Conservation (phyloP, 1,284 basidiomycete species). For the Malassezia furfur region DNA sequence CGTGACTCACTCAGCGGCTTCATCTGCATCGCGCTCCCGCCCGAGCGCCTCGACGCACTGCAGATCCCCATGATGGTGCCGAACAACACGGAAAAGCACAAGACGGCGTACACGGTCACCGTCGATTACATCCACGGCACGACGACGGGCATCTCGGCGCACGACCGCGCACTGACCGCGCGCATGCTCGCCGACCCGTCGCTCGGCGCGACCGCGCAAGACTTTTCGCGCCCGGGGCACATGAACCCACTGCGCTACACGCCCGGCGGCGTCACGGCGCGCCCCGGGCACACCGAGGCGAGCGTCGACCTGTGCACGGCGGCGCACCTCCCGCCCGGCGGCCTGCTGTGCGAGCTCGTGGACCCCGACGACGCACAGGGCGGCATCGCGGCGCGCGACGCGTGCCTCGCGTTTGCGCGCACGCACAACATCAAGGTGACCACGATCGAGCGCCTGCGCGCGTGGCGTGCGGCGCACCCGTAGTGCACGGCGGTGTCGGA, state of each 20-base stretch:
- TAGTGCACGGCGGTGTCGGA: not conserved
- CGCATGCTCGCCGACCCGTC: conserved; percentile 60
- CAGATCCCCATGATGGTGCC: conserved; percentile 87
- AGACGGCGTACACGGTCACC: conserved; percentile 94
- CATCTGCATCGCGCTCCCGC: conserved; percentile 79
- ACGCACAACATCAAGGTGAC: conserved; percentile 85
- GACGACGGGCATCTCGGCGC: conserved; percentile 91
- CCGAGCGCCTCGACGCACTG: conserved; percentile 66
- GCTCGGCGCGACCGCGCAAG: conserved; percentile 48
- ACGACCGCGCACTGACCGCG: conserved; percentile 80
- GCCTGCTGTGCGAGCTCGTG: conserved; percentile 87
- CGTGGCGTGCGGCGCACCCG: not conserved
- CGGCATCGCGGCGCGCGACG: conserved; percentile 89
- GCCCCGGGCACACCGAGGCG: conserved; percentile 88
- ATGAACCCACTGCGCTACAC: conserved; percentile 84
- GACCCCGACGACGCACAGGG: conserved; percentile 77
- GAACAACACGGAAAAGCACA: conserved; percentile 78
- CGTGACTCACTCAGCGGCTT: conserved; percentile 58
- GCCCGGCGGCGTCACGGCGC: conserved; percentile 69
- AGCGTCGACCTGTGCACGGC: conserved; percentile 77
- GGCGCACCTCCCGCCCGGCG: conserved; percentile 66
- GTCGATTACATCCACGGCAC: conserved; percentile 86
- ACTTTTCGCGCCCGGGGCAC: conserved; percentile 89
- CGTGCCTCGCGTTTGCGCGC: conserved; percentile 84
- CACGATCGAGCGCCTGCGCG: conserved; percentile 63